phyloP scores from a whole-genome alignment of 202 grass and related monocot genomes.

The Musa balbisiana region DNA sequence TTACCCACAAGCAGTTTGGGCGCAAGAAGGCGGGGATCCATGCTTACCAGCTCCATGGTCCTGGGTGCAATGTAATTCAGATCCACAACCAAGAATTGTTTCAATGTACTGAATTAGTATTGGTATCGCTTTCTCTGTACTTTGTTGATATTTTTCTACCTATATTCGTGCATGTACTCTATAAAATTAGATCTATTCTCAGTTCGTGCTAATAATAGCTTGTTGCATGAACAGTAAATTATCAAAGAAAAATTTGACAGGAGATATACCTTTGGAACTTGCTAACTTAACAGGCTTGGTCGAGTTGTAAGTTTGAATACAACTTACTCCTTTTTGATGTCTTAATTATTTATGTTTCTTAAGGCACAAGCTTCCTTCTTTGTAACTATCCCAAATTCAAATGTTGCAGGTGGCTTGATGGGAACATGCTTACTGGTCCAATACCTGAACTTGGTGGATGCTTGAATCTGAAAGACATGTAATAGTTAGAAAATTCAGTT shows the following conservation, averaged over 20 bases:
- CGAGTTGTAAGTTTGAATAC: constrained; percentile 49
- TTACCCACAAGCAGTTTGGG: constrained; percentile 64
- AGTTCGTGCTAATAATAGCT: no score
- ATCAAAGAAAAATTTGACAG: constrained; percentile 68
- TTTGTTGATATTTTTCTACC: no score
- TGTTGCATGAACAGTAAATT: constrained; percentile 29
- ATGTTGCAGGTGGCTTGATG: constrained; percentile 57
- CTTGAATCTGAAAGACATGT: constrained; percentile 68
- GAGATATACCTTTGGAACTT: constrained; percentile 74
- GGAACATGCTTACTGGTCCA: constrained; percentile 67
- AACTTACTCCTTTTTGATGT: constrained; percentile 24
- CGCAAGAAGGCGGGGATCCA: constrained; percentile 85
- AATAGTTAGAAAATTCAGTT: constrained; percentile 4
- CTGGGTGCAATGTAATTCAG: constrained; percentile 90
- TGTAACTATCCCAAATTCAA: no score
- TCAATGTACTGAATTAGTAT: constrained; percentile 44
- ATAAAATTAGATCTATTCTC: no score
- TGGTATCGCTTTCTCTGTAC: no score
- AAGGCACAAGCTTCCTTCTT: no score
- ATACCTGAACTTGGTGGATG: constrained; percentile 87
- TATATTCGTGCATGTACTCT: no score
- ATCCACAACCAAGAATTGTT: constrained; percentile 59
- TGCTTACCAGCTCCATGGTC: constrained; percentile 86
- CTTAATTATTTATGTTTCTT: background rate
- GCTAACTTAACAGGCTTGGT: constrained; percentile 59